phyloP scores from a whole-genome alignment of 768 basidiomycete species.

The Austroboletus festivus region DNA sequence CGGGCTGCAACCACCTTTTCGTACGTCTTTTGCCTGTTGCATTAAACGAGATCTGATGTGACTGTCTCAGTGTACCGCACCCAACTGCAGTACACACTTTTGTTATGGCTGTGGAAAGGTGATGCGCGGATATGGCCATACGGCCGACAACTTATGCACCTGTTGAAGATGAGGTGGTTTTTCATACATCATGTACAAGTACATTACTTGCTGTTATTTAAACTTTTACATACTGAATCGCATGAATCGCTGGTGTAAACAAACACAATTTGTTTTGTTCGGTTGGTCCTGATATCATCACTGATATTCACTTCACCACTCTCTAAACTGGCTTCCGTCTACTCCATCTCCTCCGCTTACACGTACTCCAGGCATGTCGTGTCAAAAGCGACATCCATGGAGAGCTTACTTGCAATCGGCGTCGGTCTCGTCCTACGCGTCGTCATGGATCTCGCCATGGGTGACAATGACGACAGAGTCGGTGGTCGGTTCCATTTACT shows the following conservation, averaged over 20 bases:
- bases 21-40: constrained; percentile 31
- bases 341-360: constrained; percentile 27
- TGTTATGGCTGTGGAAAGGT: constrained; percentile 49
- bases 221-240: too few relatives aligned
- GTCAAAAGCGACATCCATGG: constrained; percentile 46
- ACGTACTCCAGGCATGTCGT: constrained; percentile 29
- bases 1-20: constrained; percentile 59
- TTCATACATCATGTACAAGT: too few relatives aligned
- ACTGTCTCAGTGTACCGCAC: constrained; percentile 44
- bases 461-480: constrained; percentile 29
- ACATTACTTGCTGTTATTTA: too few relatives aligned
- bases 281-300: too few relatives aligned
- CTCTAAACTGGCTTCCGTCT: constrained; percentile 27
- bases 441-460: constrained; percentile 50
- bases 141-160: too few relatives aligned
- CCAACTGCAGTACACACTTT: constrained; percentile 56
- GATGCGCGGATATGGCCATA: too few relatives aligned
- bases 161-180: too few relatives aligned
- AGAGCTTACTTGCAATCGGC: constrained; percentile 65
- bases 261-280: too few relatives aligned
- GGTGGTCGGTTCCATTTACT: constrained; percentile 22
- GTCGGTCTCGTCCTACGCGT: constrained; percentile 64
- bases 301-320: too few relatives aligned
- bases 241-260: too few relatives aligned
- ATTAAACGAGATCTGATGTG: background rate